These are phyloP conservation scores for Gossypium laxum DNA, from an alignment of 441 rosid genomes.

Conservation along the genomic window DNA sequence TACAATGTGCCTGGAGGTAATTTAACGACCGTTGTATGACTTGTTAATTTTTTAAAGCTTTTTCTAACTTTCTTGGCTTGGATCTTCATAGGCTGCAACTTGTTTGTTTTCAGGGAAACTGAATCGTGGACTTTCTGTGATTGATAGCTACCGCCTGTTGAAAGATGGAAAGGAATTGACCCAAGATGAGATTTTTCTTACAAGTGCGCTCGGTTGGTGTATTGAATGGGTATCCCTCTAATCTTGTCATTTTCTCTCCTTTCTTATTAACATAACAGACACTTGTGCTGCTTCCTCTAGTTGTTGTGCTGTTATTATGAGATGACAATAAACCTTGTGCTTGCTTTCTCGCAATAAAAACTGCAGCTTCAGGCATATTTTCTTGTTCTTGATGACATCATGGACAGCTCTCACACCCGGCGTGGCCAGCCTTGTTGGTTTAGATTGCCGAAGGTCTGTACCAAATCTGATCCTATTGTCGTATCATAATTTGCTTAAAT, in stretches of 20 bases:
- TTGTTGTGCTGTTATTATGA: neutral
- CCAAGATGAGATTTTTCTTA: slow-evolving; percentile 54
- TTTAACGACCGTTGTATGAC: neutral
- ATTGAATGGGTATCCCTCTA: slow-evolving; percentile 62
- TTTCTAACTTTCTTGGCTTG: neutral
- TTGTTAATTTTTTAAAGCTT: neutral
- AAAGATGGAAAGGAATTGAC: slow-evolving; percentile 55
- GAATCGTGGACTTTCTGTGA: slow-evolving; percentile 68
- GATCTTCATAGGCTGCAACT: slow-evolving; percentile 1
- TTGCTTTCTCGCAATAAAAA: neutral
- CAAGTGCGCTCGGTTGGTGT: slow-evolving; percentile 83
- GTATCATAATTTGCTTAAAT: neutral
- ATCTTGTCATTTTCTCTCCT: neutral
- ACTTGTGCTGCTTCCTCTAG: neutral
- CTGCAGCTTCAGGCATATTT: slow-evolving; percentile 84
- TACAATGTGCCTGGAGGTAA: slow-evolving; percentile 84
- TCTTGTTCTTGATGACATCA: slow-evolving; percentile 83
- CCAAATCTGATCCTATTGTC: neutral
- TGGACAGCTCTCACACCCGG: slow-evolving; percentile 80
- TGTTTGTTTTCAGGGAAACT: slow-evolving; percentile 44
- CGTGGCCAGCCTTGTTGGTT: slow-evolving; percentile 93
- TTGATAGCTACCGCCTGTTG: slow-evolving; percentile 64
- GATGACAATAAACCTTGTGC: neutral
- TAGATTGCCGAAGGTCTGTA: slow-evolving; percentile 60
- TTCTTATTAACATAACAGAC: neutral